Base-by-base conservation (phyloP, 139 green algal genomes). In the Asterochloris sp. region DNA sequence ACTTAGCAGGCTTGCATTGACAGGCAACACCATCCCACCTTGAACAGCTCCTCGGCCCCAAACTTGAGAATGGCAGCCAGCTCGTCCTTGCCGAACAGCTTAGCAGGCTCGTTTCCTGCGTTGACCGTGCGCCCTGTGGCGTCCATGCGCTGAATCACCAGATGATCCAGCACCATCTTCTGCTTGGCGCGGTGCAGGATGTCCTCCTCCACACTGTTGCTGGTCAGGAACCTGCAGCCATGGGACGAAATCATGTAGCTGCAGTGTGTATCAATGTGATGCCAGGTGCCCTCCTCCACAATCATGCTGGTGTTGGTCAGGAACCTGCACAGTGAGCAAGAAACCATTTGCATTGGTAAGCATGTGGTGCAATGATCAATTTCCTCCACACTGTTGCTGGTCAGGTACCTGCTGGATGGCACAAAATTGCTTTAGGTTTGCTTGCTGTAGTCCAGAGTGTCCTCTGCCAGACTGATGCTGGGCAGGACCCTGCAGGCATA, bases 141-240 rank as follows among this genome's bases (percentile, higher is more conserved):
- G 88, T 98, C 95, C 93, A 98, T 97, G 83, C 89, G 90, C 87
- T 94, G 95, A 29, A 98, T 98, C 79, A 98, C 95, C 68, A 98
- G 88, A 84, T 99, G 95, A 86, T 98, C 96, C 83, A 99, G 92
- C 85, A 97, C 95, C 95, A 99, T 98, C 90, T 99, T 98, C 54
- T 90, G 85, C 87, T 98, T 98, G 77, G 94, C 94, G 17, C 93
- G 86, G 89, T 98, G 92, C 82, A 98, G 82, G 78, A 98, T 98
- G 85, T 97, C 92, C 89, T 98, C 95, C 90, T 98, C 95, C 78
- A 98, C 95, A 73, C 85, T 94, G 67, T 86, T 85, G 76, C 85
- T 92, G 21, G 95, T 98, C 78, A 98, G 92, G 69, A 98, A 94
- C 28, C 92, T 91, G 84, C 63, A 82, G 19, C n/a, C 16, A 79